These are phyloP conservation scores for Durotheca rogersii DNA, from an alignment of 495 filamentous ascomycete species.

Conservation along the genomic window DNA sequence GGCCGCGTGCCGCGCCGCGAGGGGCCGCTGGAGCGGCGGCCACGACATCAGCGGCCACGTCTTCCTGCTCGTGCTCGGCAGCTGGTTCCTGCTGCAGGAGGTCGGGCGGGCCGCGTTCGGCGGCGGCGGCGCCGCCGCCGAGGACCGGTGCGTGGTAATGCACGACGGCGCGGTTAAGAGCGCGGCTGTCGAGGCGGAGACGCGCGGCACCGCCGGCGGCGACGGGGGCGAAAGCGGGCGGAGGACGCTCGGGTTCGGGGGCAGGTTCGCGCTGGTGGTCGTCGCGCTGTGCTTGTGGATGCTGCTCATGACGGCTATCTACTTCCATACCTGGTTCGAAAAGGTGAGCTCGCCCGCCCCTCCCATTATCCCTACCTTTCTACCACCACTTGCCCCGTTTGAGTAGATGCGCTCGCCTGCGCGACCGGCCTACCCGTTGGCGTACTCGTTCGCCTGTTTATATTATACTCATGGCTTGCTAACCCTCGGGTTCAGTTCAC, in stretches of 20 bases:
- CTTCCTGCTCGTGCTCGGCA: slow-evolving; percentile 83
- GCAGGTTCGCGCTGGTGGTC: slow-evolving; percentile 52
- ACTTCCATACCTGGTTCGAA: slow-evolving; percentile 98
- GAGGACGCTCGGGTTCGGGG: slow-evolving; percentile 41
- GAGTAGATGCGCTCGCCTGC: slow-evolving; percentile 74
- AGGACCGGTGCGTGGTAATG: slow-evolving; percentile 62
- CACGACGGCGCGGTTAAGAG: slow-evolving; percentile 58
- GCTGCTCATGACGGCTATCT: slow-evolving; percentile 95
- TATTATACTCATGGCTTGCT: too few species aligned
- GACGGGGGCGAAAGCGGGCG: slow-evolving; percentile 27
- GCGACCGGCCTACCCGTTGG: too few species aligned
- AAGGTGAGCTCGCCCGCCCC: slow-evolving; percentile 62
- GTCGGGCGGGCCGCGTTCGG: slow-evolving; percentile 50
- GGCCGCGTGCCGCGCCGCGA: slow-evolving; percentile 77
- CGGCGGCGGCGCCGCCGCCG: slow-evolving; percentile 38
- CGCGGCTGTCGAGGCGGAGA: slow-evolving; percentile 43
- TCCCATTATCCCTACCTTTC: slow-evolving; percentile 47
- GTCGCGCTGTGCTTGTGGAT: slow-evolving; percentile 81
- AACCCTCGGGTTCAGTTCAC: slow-evolving; percentile 55
- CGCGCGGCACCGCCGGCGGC: slow-evolving; percentile 1
- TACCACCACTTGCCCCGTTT: slow-evolving; percentile 98
- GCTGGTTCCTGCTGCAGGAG: slow-evolving; percentile 77
- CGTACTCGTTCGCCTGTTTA: background rate
- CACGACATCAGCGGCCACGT: slow-evolving; percentile 96
- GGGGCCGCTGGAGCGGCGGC: slow-evolving; percentile 83